Base-by-base conservation (phyloP, 768 basidiomycete species). In the Phanerochaete carnosa region DNA sequence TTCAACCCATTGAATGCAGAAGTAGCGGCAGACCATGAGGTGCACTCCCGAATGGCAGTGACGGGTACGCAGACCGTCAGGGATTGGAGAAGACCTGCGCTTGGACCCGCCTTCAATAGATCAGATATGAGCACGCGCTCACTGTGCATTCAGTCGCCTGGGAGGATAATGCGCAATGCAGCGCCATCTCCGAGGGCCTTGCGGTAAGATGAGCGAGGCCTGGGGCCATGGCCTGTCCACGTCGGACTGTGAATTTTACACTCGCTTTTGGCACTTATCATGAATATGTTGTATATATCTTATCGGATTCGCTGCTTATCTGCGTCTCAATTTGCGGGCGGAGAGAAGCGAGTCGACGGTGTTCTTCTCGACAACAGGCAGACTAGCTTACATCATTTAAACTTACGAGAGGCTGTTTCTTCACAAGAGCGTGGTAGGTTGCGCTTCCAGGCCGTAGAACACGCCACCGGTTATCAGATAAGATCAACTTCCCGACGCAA, bases 401-500 rank as follows among this genome's bases (percentile, higher is more conserved):
- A 32, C 30, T 25, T 15, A 37, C 19, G 23, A 7, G 11, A n/a
- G 22, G 22, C 49, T 50, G 45, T 26, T 11, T 25, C 22, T 39
- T 59, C 62, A 28, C 62, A 63, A 35, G 58, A 56, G 26, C 58
- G 58, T 58, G 62, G 62, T 16, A 57, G 8, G 26, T 12, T 22
- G 16, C 43, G n/a, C 16, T 45, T 26, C 19, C n/a, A 19, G 16
- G 43, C 32, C 25, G 16, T 25, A 46, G 23, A 25, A 26, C 43
- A 33, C 32, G 55, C 26, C 55, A 37, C 46, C 62, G 46, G 58
- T 59, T 59, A 63, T 63, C 62, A 47, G 62, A 63, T 63, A 63
- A 63, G 62, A 63, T 63, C 8, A 26, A 15, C n/a, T 15, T 13
- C 56, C 56, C 32, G 29, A 29, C 28, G 3, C 3, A 23, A 22